Base-by-base conservation (phyloP, 176 grass and related monocot species). In the Triticum turgidum region DNA sequence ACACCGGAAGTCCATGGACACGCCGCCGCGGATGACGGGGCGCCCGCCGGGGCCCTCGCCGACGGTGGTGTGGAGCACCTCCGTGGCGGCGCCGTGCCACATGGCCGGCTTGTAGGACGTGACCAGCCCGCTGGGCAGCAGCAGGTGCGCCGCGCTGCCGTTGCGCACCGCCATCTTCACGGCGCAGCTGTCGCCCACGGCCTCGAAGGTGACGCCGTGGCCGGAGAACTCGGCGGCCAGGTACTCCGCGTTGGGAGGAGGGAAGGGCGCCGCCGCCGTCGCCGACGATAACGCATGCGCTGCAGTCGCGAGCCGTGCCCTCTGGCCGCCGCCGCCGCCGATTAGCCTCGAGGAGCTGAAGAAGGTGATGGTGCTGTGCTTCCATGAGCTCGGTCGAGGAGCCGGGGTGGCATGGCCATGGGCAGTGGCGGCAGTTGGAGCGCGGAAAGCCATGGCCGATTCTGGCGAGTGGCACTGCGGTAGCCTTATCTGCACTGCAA, bases 51-150 rank as follows among this genome's bases (percentile, higher is more conserved):
- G 67, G 25, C 74, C 69, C 80, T 88, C 71, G 11, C 78, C 83
- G 73, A 95, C 93, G 38, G 71, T 86, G 3, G 93, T 94, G 34
- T 98, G 96, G 38, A 98, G 84, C 73, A 94, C 81, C 80, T 98
- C 93, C 11, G 76, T 73, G 45, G 80, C 56, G 21, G 88, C 73
- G 32, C 93, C 91, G 44, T 98, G 93, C 96, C 96, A 98, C 96
- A 98, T 94, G 82, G 80, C 80, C 7, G 93, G 93, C 74, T 89
- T 90, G 81, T 98, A 98, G 4, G 96, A 94, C 15, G 91, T 98
- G 80, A 98, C 89, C 21, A 95, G 88, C 24, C 91, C 93, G 73
- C 93, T 87, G 11, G 96, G 96, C 81, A 95, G 89, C 77, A 94
- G 88, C 77, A 98, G n/a, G 54, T 85, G 91, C 64, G 86, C 93